Base-by-base conservation (phyloP, 139 green algal genomes). In the Chlorella ohadii region DNA sequence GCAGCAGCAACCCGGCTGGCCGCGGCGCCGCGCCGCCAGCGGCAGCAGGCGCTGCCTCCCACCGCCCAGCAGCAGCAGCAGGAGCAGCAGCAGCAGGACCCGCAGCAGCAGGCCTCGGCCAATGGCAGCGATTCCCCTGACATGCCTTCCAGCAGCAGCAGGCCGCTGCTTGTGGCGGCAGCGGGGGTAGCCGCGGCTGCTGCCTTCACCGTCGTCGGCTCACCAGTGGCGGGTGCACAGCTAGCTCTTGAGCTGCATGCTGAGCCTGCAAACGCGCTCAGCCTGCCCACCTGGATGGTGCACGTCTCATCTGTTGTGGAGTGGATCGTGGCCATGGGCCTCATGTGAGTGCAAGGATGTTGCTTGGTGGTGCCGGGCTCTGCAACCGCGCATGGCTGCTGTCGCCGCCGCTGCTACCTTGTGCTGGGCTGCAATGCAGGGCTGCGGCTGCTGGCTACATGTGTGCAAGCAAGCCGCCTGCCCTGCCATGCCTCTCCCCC, bases 201-300 rank as follows among this genome's bases (percentile, higher is more conserved):
- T 22, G 51, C 51, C 15, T 59, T 59, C 51, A 59, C 51, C 2
- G 51, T 59, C 15, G 51, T 59, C 12, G 51, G 51, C 51, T 59
- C 51, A 2, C 51, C 75, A 23, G 28, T 39, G 31, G 79, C 79
- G 13, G 64, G 63, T n/a, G 61, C 81, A 5, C 59, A 66, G 16
- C 39, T 66, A 9, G 81, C 85, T 1, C 64, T 88, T 9, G 39
- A 51, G 19, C 64, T 92, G 23, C 83, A 85, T 23, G 22, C 38
- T 22, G 97, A 99, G 85, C 97, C 97, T 0, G 75, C 91, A 28
- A 99, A 99, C 74, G 97, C 97, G 0, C 92, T 99, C 1, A 98
- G 94, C 1, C 81, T 99, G n/a, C 97, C 97, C 4, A 99, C 97
- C 0, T 99, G 97, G 97, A 94, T 93, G 6, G 96, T 99, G n/a